These are phyloP conservation scores for Sugiyamaella xylanicola DNA, from an alignment of 1,139 yeast genomes.

Conservation along the genomic window DNA sequence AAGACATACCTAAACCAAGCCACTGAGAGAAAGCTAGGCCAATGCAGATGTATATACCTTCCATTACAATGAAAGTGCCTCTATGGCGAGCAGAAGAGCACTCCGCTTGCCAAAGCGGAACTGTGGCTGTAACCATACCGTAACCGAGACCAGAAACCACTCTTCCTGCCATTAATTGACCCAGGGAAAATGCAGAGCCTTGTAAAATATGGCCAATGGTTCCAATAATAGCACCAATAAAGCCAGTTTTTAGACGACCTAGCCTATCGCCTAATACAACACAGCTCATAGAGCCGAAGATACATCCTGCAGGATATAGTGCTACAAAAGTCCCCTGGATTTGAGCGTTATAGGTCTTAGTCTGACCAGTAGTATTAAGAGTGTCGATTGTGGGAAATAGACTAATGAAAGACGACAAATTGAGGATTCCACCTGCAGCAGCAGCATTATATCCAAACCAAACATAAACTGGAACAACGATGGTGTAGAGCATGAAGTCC, in stretches of 20 bases:
- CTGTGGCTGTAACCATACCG: conserved; percentile 78
- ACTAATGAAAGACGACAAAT: conserved; percentile 44
- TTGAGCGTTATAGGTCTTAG: conserved; percentile 17
- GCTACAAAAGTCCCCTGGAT: conserved; percentile 40
- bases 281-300: conserved; percentile 63
- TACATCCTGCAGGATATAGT: conserved; percentile 68
- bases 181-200: conserved; percentile 55
- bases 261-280: conserved; percentile 58
- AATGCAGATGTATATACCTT: conserved; percentile 68
- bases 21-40: conserved; percentile 76
- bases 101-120: conserved; percentile 81
- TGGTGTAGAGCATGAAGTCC: conserved; percentile 1
- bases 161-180: conserved; percentile 70
- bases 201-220: conserved; percentile 66
- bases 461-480: conserved; percentile 7
- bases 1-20: conserved; percentile 55
- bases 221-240: conserved; percentile 58
- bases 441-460: conserved; percentile 14
- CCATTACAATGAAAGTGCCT: conserved; percentile 66
- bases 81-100: conserved; percentile 68
- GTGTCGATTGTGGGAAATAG: conserved; percentile 47
- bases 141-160: conserved; percentile 66
- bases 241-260: conserved; percentile 67
- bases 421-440: conserved; percentile 35
- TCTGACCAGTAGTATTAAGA: conserved; percentile 15